Base-by-base conservation (phyloP, 768 basidiomycete genomes). In the Lentinula aciculospora region DNA sequence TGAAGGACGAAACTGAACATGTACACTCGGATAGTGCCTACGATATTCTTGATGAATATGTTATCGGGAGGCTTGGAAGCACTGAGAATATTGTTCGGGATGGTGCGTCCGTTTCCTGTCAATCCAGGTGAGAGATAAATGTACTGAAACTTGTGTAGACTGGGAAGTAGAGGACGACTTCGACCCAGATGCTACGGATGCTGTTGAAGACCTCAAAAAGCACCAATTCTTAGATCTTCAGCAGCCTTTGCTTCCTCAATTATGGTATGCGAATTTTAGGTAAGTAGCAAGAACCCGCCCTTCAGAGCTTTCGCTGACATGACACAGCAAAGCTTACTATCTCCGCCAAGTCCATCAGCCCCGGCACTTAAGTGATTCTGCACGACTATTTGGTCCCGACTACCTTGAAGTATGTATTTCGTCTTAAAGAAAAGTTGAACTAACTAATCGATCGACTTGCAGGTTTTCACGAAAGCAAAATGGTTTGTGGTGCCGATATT, bases 301-400 rank as follows among this genome's bases (percentile, higher is more conserved):
- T 34, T 27, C 6, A n/a, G 23, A 4, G 54, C 21, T 19, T 42
- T 3, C 29, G 21, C 40, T 58, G 40, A 60, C 58, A 12, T 62
- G 23, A 36, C 27, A 28, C 47, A 92, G 91, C 68, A 99, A 99
- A 77, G 83, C 89, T 3, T 98, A 94, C 71, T 99, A 99, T 68
- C 77, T 99, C 50, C 82, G 92, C 65, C 97, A 99, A 71, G 92
- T 99, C 0, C 97, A 99, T 71, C 94, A 98, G 69, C 96, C 97
- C 1, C 83, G 97, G 42, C 95, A 95, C 69, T 71, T 95, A 53
- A 71, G 83, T 6, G 79, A 92, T 53, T 86, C 90, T 17, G 94
- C 95, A 2, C 85, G 92, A 62, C 75, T 99, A 59, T 98, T 99
- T 68, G 90, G 87, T 12, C 84, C 88, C 1, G 75, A 80, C 40